phyloP scores from a whole-genome alignment of 306 rosid species.

The Fagus sylvatica region DNA sequence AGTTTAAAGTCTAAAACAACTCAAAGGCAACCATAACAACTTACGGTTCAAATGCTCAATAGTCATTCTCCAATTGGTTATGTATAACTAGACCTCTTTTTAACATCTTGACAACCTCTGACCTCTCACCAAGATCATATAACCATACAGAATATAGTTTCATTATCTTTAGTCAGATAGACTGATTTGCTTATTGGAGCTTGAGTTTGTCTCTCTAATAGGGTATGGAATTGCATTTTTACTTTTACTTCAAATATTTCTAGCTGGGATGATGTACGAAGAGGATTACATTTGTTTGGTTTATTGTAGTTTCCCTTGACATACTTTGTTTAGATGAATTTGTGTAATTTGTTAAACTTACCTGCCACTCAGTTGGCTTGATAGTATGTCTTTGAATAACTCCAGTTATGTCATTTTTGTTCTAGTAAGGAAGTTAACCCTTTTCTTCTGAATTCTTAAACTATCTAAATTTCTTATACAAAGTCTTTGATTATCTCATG shows the following conservation, averaged over 20 bases:
- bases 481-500: not conserved
- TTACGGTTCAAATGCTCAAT: not conserved
- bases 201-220: conserved; percentile 1
- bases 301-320: not conserved
- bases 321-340: not conserved
- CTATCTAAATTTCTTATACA: conserved; percentile 2
- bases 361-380: not conserved
- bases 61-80: not conserved
- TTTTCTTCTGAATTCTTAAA: not conserved
- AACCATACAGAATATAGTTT: not conserved
- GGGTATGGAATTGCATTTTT: not conserved
- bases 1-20: not conserved
- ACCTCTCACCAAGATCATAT: not conserved
- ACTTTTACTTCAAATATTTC: not conserved
- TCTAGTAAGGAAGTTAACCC: not conserved
- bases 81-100: not conserved
- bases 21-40: not conserved
- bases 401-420: not conserved
- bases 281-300: not conserved
- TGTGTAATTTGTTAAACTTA: not conserved
- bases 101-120: not conserved
- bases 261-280: not conserved
- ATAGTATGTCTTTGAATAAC: not conserved
- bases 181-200: not conserved
- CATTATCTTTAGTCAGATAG: not conserved